Percentiles rank a stretch among this genome's conserved stretches.
phyloP scores from a whole-genome alignment of 225 moss, liverwort and hornwort species.

The Asterella californica region DNA sequence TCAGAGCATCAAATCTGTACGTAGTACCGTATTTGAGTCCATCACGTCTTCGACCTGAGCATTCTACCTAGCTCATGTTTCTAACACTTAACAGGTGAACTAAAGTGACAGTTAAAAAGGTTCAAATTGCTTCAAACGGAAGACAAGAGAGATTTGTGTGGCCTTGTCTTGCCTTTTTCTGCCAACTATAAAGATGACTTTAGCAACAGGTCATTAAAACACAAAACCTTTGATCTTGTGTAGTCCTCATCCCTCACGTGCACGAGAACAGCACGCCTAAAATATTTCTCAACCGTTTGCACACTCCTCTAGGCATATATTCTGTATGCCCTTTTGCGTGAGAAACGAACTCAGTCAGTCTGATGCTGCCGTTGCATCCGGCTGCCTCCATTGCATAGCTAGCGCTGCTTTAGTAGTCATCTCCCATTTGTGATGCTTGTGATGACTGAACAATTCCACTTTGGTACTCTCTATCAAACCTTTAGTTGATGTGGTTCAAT shows the following conservation, averaged over 20 bases:
- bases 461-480: too few relatives aligned
- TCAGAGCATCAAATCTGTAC: neutral
- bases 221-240: neutral
- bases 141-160: neutral
- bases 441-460: too few relatives aligned
- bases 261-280: neutral
- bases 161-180: neutral
- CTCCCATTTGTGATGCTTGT: too few relatives aligned
- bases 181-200: neutral
- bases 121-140: neutral
- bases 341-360: neutral
- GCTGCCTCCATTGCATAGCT: too few relatives aligned
- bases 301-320: neutral
- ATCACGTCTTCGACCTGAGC: neutral
- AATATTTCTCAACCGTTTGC: neutral
- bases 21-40: neutral
- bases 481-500: too few relatives aligned
- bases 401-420: too few relatives aligned
- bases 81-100: neutral
- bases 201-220: slow-evolving; percentile 1
- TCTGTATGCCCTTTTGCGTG: neutral
- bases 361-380: neutral
- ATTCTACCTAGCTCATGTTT: neutral
- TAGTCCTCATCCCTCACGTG: neutral
- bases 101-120: neutral